Evolutionary conservation across 2,329 filamentous ascomycete species (phyloP).

Genomic region (Thielaviopsis musarum): DNA sequence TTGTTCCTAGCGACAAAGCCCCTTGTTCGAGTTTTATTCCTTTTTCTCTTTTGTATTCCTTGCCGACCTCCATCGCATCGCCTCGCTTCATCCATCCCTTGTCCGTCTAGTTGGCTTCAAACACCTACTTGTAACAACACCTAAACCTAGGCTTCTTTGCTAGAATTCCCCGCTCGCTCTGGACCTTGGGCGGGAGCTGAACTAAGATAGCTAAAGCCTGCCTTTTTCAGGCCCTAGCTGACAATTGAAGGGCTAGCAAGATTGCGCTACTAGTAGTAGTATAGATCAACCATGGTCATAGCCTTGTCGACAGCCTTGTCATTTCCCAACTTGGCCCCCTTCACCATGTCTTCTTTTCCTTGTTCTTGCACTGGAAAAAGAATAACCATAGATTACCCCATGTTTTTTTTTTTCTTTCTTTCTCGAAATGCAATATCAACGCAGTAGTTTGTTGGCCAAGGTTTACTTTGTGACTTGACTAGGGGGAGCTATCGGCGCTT

Average conservation of each 20-base stretch:
- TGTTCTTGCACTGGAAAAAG: neutral
- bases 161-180: neutral
- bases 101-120: neutral
- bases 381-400: neutral
- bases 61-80: neutral
- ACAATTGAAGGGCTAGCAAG: neutral
- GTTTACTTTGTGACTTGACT: neutral
- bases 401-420: neutral
- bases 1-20: neutral
- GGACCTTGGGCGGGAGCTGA: neutral
- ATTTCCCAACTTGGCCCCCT: neutral
- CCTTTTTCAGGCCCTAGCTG: neutral
- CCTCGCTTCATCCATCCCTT: neutral
- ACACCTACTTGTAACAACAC: no score
- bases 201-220: neutral
- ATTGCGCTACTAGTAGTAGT: neutral
- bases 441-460: neutral
- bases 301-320: neutral
- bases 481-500: neutral
- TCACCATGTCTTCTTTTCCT: neutral
- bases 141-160: neutral
- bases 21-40: neutral
- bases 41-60: neutral
- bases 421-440: neutral
- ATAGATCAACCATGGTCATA: neutral